A percentile compares a stretch with the other conserved stretches of the same genome.
These are phyloP conservation scores for Sugiyamaella marilandica DNA, from an alignment of 805 yeast species.

Conservation along the genomic window DNA sequence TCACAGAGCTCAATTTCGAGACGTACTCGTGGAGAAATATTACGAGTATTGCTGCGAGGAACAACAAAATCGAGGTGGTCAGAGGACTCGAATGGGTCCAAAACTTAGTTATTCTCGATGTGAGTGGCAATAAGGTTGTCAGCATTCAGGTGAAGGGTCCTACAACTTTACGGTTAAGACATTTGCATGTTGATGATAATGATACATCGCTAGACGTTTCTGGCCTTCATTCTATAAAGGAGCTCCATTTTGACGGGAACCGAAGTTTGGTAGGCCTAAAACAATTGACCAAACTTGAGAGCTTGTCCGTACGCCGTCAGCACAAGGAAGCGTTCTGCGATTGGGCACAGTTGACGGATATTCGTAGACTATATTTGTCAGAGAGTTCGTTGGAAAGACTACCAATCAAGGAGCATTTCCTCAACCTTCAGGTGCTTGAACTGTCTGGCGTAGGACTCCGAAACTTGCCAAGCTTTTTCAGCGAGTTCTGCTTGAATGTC, in stretches of 20 bases:
- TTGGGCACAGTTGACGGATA: slow-evolving; percentile 25
- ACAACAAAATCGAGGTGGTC: slow-evolving; percentile 23
- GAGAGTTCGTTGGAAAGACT: slow-evolving; percentile 29
- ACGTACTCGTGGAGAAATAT: slow-evolving; percentile 22
- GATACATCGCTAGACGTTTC: slow-evolving; percentile 31
- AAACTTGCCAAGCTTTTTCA: slow-evolving; percentile 26
- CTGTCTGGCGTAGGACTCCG: slow-evolving; percentile 25
- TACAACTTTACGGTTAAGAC: slow-evolving; percentile 29
- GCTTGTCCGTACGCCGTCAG: slow-evolving; percentile 32
- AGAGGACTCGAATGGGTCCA: slow-evolving; percentile 26
- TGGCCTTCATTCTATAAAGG: slow-evolving; percentile 12
- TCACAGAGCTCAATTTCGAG: slow-evolving; percentile 22
- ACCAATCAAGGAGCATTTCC: slow-evolving; percentile 24
- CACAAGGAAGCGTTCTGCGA: slow-evolving; percentile 2
- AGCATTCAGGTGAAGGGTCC: neutral
- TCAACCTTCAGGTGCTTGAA: slow-evolving; percentile 31
- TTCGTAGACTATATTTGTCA: slow-evolving; percentile 38
- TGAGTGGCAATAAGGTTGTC: slow-evolving; percentile 33
- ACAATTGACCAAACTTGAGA: slow-evolving; percentile 37
- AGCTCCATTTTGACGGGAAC: slow-evolving; percentile 23
- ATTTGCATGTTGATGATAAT: slow-evolving; percentile 38
- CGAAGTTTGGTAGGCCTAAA: slow-evolving; percentile 29
- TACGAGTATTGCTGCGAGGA: slow-evolving; percentile 24
- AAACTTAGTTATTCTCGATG: slow-evolving; percentile 37
- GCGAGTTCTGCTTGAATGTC: slow-evolving; percentile 25